phyloP scores from a whole-genome alignment of 371 early-diverging fungal species.

The Apophysomyces trapeziformis region DNA sequence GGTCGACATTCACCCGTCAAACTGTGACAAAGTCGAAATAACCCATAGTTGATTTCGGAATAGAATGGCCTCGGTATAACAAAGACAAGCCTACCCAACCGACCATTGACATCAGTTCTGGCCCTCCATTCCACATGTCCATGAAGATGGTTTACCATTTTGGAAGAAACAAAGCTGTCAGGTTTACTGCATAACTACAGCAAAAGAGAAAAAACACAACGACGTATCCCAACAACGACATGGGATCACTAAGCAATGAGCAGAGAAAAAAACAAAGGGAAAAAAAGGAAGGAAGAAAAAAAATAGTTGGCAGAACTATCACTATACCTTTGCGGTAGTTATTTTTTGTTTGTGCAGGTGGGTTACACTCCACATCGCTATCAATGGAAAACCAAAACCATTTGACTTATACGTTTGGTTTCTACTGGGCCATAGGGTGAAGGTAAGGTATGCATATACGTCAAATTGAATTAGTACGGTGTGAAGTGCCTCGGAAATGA shows the following conservation, averaged over 20 bases:
- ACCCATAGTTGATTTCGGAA: slow-evolving; percentile 31
- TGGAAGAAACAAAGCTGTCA: slow-evolving; percentile 28
- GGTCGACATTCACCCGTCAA: slow-evolving; percentile 35
- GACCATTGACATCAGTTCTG: too few species aligned
- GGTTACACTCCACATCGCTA: neutral
- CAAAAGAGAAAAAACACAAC: slow-evolving; percentile 29
- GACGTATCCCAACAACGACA: slow-evolving; percentile 32
- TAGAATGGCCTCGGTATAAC: slow-evolving; percentile 28
- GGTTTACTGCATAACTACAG: slow-evolving; percentile 27
- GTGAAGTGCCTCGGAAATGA: too few species aligned
- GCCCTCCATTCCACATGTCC: too few species aligned
- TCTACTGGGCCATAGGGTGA: too few species aligned
- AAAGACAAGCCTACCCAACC: slow-evolving; percentile 20
- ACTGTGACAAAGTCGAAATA: slow-evolving; percentile 21
- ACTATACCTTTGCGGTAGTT: too few species aligned
- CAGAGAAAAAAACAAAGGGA: neutral
- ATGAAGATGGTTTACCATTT: slow-evolving; percentile 22
- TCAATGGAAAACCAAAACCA: neutral
- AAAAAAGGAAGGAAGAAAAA: slow-evolving; percentile 11
- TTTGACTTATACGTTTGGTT: neutral
- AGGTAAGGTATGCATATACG: too few species aligned
- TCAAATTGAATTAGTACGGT: too few species aligned
- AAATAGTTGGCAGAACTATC: slow-evolving; percentile 9
- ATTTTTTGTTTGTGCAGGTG: slow-evolving; percentile 1
- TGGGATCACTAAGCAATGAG: neutral